phyloP scores from a whole-genome alignment of 768 basidiomycete genomes.

The Psilocybe cyanescens region DNA sequence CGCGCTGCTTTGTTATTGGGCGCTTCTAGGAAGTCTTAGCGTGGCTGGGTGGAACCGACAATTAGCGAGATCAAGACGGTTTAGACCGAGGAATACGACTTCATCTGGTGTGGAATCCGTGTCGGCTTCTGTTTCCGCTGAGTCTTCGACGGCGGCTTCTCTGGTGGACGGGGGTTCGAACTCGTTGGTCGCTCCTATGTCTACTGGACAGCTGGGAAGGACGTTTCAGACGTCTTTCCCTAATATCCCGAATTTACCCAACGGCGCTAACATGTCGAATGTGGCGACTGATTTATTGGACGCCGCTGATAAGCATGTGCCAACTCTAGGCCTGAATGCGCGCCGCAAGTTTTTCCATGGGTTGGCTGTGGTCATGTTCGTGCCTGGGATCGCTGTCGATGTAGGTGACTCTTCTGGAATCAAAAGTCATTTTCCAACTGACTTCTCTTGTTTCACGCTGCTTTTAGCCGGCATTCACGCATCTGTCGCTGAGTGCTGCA shows the following conservation, averaged over 20 bases:
- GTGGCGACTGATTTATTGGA: slow-evolving; percentile 69
- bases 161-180: slow-evolving; percentile 1
- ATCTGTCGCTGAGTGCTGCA: slow-evolving; percentile 92
- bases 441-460: too few species aligned
- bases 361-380: slow-evolving; percentile 93
- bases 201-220: slow-evolving; percentile 37
- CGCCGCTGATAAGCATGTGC: slow-evolving; percentile 88
- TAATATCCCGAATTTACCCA: slow-evolving; percentile 56
- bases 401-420: slow-evolving; percentile 50
- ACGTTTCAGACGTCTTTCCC: slow-evolving; percentile 52
- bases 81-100: slow-evolving; percentile 47
- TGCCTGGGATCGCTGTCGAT: slow-evolving; percentile 92
- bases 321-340: slow-evolving; percentile 88
- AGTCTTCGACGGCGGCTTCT: neutral
- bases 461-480: slow-evolving; percentile 90
- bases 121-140: slow-evolving; percentile 3
- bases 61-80: slow-evolving; percentile 74
- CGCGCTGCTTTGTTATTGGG: slow-evolving; percentile 86
- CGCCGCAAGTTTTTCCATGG: slow-evolving; percentile 97
- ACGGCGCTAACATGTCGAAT: slow-evolving; percentile 46
- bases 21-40: slow-evolving; percentile 72
- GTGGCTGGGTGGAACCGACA: slow-evolving; percentile 97
- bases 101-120: slow-evolving; percentile 8
- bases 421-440: too few species aligned
- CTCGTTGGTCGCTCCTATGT: slow-evolving; percentile 9